These are phyloP conservation scores for Trametes villosa DNA, from an alignment of 768 basidiomycete genomes.

Conservation along the genomic window DNA sequence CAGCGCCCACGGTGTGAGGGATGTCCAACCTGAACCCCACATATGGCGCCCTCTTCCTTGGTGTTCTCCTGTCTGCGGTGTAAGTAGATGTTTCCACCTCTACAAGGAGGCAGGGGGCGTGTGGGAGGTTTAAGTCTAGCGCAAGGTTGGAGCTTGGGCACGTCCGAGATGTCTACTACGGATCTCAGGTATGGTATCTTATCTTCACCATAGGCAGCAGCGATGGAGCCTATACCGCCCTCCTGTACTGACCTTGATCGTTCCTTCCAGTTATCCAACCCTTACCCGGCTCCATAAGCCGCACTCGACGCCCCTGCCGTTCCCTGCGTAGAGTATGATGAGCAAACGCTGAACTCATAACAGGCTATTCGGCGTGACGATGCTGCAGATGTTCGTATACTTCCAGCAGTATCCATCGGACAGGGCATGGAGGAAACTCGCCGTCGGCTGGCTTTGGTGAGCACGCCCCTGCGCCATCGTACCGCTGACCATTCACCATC, in stretches of 20 bases:
- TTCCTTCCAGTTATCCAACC: no score
- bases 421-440: slow-evolving; percentile 23
- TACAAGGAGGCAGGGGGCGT: no score
- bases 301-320: no score
- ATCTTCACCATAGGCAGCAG: no score
- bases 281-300: neutral
- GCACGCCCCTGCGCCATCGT: neutral
- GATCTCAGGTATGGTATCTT: no score
- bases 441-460: slow-evolving; percentile 26
- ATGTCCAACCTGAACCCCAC: slow-evolving; percentile 22
- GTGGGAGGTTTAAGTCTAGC: no score
- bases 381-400: slow-evolving; percentile 26
- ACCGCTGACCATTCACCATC: neutral
- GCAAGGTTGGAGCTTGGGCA: no score
- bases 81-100: slow-evolving; percentile 8
- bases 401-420: slow-evolving; percentile 24
- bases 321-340: no score
- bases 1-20: neutral
- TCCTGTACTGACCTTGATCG: no score
- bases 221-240: no score
- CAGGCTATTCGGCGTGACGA: slow-evolving; percentile 27
- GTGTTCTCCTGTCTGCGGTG: slow-evolving; percentile 26
- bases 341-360: neutral
- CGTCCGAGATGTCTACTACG: no score
- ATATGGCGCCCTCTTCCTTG: slow-evolving; percentile 27